These are phyloP conservation scores for Auriscalpium microsporum DNA, from an alignment of 768 basidiomycete species.

Conservation along the genomic window DNA sequence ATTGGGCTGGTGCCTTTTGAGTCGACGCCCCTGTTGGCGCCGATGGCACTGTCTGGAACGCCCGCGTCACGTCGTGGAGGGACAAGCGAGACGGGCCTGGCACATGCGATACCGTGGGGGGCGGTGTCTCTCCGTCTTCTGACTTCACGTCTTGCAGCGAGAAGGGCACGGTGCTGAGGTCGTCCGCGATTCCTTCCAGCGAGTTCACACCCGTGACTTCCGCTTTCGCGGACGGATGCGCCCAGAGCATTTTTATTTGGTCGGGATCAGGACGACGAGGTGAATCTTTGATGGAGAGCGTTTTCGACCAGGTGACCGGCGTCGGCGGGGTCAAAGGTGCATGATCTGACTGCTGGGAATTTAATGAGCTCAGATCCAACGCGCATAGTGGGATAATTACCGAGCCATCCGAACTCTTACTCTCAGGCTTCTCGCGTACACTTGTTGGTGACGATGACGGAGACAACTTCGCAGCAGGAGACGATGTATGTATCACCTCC, in stretches of 20 bases:
- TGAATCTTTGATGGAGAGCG: constrained; percentile 56
- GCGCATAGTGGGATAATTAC: constrained; percentile 29
- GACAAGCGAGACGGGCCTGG: constrained; percentile 61
- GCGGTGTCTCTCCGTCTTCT: constrained; percentile 76
- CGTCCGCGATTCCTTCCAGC: constrained; percentile 76
- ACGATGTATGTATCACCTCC: constrained; percentile 1
- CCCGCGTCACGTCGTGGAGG: constrained; percentile 72
- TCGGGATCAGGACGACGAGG: constrained; percentile 72
- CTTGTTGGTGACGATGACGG: constrained; percentile 18
- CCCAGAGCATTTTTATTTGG: constrained; percentile 80
- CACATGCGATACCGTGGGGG: constrained; percentile 44
- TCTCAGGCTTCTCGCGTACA: constrained; percentile 33
- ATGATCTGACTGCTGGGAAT: constrained; percentile 29
- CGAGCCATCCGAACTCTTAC: constrained; percentile 45
- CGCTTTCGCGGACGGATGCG: constrained; percentile 66
- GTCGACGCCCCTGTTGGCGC: constrained; percentile 40
- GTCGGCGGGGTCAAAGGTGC: constrained; percentile 39
- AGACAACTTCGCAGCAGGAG: constrained; percentile 9
- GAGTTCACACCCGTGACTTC: constrained; percentile 66
- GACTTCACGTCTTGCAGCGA: constrained; percentile 81
- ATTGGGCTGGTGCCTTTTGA: constrained; percentile 39
- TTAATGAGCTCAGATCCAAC: constrained; percentile 11
- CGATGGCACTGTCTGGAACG: constrained; percentile 79
- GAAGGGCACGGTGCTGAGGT: constrained; percentile 70
- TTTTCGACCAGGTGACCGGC: constrained; percentile 50